Conservation (phyloP, 2,329 filamentous ascomycete genomes). For the Colletotrichum navitas region DNA sequence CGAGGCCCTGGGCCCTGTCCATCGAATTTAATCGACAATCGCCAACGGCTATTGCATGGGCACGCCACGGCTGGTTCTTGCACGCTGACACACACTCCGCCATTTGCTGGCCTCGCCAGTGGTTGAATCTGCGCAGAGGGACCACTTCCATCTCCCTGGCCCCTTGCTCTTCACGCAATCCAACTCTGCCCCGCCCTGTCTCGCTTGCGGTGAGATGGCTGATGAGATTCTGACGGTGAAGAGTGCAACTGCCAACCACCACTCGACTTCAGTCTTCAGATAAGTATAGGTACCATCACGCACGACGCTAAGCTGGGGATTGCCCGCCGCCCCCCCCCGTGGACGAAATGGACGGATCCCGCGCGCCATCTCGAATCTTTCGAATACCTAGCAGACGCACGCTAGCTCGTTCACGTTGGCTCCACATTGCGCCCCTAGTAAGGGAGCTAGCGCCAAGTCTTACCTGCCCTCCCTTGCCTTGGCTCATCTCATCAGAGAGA, state of each 20-base stretch:
- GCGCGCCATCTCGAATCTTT: conserved; percentile 32
- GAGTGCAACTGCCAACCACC: background rate
- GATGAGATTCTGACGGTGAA: conserved; percentile 7
- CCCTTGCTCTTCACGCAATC: conserved; percentile 1
- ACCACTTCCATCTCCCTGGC: background rate
- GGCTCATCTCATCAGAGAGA: conserved; percentile 31
- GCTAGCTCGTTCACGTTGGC: background rate
- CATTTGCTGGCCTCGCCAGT: conserved; percentile 15
- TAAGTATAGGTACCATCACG: background rate
- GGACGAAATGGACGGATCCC: conserved; percentile 24
- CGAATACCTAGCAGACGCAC: background rate
- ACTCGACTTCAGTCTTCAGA: background rate
- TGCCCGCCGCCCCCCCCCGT: background rate
- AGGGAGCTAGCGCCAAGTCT: background rate
- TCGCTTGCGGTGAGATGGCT: conserved; percentile 24
- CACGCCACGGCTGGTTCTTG: conserved; percentile 1
- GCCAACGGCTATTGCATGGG: background rate
- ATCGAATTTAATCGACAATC: conserved; percentile 19
- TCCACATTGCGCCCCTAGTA: too few relatives aligned
- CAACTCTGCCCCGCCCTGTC: conserved; percentile 6
- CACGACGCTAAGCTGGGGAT: background rate
- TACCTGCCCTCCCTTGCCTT: conserved; percentile 12
- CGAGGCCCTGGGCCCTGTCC: conserved; percentile 10
- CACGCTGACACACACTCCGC: conserved; percentile 19
- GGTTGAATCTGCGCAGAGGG: conserved; percentile 25